Evolutionary conservation across 2,329 filamentous ascomycete species (phyloP).

Genomic region (Aaosphaeria arxii): DNA sequence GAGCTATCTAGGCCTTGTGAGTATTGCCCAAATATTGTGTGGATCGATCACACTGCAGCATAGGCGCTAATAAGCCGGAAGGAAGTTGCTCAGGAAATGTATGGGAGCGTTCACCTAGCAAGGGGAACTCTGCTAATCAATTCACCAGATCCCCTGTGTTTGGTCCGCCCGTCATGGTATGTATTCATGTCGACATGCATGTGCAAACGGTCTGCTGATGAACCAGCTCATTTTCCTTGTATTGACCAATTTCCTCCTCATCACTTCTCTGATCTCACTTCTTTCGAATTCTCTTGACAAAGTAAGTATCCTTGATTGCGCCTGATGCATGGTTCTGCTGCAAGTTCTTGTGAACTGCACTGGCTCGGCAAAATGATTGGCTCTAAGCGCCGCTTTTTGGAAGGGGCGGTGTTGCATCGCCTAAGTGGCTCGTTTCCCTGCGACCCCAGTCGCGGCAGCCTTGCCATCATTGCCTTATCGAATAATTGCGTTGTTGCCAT

Average conservation of each 20-base stretch:
- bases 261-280: conserved; percentile 75
- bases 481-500: conserved; percentile 3
- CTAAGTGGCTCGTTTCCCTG: conserved; percentile 5
- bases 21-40: conserved; percentile 22
- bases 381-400: conserved; percentile 1
- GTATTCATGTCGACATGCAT: conserved; percentile 6
- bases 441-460: conserved; percentile 12
- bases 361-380: conserved; percentile 28
- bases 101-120: conserved; percentile 2
- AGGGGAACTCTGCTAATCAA: too few relatives aligned
- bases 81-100: conserved; percentile 49
- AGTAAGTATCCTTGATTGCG: conserved; percentile 36
- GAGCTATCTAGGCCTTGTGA: conserved; percentile 69
- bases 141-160: conserved; percentile 46
- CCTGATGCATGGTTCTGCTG: conserved; percentile 2
- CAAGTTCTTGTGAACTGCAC: neutral
- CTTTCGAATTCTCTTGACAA: conserved; percentile 70
- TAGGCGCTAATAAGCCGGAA: conserved; percentile 4
- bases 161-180: conserved; percentile 52
- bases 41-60: too few relatives aligned
- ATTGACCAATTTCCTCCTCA: conserved; percentile 73
- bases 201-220: conserved; percentile 22
- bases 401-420: neutral
- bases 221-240: conserved; percentile 67
- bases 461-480: conserved; percentile 8